phyloP scores from a whole-genome alignment of 1,139 yeast species.

The Scheffersomyces illinoinensis region DNA sequence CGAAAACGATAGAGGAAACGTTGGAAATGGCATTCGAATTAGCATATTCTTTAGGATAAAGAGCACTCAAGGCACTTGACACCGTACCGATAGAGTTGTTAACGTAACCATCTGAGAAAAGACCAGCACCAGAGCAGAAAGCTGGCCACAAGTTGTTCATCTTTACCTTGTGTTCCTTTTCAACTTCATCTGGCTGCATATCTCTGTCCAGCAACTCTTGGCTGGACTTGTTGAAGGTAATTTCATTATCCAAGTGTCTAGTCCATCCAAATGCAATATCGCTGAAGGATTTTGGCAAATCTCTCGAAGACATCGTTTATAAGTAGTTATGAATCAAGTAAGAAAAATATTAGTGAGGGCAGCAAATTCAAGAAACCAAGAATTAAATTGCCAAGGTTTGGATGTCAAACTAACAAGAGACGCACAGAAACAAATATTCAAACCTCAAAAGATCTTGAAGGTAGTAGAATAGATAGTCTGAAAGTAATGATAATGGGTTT shows the following conservation, averaged over 20 bases:
- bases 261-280: conserved; percentile 43
- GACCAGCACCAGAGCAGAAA: conserved; percentile 85
- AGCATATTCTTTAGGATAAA: conserved; percentile 66
- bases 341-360: neutral
- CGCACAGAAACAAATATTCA: neutral
- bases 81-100: conserved; percentile 82
- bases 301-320: conserved; percentile 46
- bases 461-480: neutral
- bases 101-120: conserved; percentile 88
- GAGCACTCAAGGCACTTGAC: conserved; percentile 59
- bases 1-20: conserved; percentile 87
- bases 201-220: conserved; percentile 15
- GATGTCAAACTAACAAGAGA: no score
- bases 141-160: conserved; percentile 60
- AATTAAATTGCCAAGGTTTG: neutral
- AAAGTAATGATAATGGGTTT: neutral
- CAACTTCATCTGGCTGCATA: conserved; percentile 22
- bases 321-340: neutral
- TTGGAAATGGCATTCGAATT: conserved; percentile 70
- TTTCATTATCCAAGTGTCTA: conserved; percentile 32
- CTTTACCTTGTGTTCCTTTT: conserved; percentile 13
- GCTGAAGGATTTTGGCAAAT: conserved; percentile 46
- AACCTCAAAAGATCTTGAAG: neutral
- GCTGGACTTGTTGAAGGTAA: conserved; percentile 34
- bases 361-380: neutral